Conservation (phyloP, 176 grass and related monocot species). For the Puya raimondii region DNA sequence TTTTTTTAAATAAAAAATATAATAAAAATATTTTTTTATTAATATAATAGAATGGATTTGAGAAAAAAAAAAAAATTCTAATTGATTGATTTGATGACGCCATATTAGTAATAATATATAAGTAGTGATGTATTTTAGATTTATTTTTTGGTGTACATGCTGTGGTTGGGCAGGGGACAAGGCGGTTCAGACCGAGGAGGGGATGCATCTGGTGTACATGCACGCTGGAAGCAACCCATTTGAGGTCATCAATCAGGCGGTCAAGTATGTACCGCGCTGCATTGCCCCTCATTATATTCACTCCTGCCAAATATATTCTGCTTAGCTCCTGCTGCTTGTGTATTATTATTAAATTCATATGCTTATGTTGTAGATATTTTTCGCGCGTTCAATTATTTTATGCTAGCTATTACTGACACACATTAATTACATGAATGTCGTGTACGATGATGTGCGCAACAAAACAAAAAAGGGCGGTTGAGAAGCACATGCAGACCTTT, state of each 20-base stretch:
- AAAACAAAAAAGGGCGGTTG: conserved; percentile 29
- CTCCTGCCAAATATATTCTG: neutral
- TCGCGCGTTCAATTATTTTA: too few relatives aligned
- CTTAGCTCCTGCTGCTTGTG: neutral
- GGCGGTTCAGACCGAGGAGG: conserved; percentile 44
- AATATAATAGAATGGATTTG: too few relatives aligned
- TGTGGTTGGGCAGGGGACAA: conserved; percentile 55
- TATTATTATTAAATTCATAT: neutral
- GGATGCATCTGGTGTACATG: conserved; percentile 44
- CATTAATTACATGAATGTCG: too few relatives aligned
- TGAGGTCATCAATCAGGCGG: conserved; percentile 40
- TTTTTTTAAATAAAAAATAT: too few relatives aligned
- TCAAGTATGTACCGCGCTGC: conserved; percentile 32
- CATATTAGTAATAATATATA: too few relatives aligned
- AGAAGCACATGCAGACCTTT: conserved; percentile 69
- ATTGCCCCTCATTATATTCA: neutral
- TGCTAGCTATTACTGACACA: too few relatives aligned
- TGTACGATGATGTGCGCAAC: neutral
- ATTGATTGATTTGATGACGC: too few relatives aligned
- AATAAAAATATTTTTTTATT: too few relatives aligned
- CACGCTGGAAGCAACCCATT: conserved; percentile 67
- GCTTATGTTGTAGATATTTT: neutral
- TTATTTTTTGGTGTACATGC: too few relatives aligned
- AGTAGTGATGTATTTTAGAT: too few relatives aligned
- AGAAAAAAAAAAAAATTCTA: too few relatives aligned